A percentile compares a stretch with the other conserved stretches of the same genome.
These are phyloP conservation scores for Pleurotus djamor DNA, from an alignment of 768 basidiomycete genomes.

Conservation along the genomic window DNA sequence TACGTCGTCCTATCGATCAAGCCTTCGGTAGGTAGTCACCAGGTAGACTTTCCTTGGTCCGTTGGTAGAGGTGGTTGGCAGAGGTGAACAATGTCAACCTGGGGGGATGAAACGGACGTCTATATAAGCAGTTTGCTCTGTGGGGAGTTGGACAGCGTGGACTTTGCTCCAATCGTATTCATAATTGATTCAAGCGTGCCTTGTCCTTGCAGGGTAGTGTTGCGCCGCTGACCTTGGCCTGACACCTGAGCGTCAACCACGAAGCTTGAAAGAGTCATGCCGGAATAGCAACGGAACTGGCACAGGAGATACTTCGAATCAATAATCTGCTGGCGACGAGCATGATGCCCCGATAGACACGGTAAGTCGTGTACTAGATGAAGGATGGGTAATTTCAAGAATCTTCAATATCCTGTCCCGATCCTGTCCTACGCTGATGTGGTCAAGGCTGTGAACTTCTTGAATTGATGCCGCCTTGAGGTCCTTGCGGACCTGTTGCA, in stretches of 20 bases:
- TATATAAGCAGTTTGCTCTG: neutral
- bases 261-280: neutral
- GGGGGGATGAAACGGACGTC: too few relatives aligned
- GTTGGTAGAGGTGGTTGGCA: too few relatives aligned
- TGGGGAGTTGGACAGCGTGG: neutral
- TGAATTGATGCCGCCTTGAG: too few relatives aligned
- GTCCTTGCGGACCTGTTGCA: too few relatives aligned
- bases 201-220: neutral
- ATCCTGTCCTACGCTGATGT: too few relatives aligned
- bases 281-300: neutral
- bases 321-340: neutral
- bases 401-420: too few relatives aligned
- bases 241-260: neutral
- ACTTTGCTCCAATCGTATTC: neutral
- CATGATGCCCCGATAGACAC: too few relatives aligned
- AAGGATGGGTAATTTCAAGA: neutral
- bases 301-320: neutral
- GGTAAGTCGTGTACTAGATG: neutral
- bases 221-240: neutral
- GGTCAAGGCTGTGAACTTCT: too few relatives aligned
- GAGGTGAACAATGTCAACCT: too few relatives aligned
- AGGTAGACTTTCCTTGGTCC: too few relatives aligned
- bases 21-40: too few relatives aligned
- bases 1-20: too few relatives aligned
- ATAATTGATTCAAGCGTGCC: neutral